Evolutionary conservation across 768 basidiomycete genomes (phyloP).

Genomic region (Roridomyces roridus): DNA sequence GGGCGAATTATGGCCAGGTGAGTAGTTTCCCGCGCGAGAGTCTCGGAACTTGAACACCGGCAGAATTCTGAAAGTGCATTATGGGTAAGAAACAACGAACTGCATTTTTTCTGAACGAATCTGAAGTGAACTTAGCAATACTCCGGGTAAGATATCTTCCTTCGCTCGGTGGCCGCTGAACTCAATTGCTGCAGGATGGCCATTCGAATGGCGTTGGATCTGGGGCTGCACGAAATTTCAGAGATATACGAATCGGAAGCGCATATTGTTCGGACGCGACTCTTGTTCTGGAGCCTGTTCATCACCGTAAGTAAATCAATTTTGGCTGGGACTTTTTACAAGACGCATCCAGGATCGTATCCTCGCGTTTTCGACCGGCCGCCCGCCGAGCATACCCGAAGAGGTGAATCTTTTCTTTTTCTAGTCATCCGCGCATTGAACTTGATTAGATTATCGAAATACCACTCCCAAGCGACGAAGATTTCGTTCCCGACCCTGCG

Average conservation of each 20-base stretch:
- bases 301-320: constrained; percentile 3
- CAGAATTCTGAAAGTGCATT: constrained; percentile 18
- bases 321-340: neutral
- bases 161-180: neutral
- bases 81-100: constrained; percentile 8
- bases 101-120: neutral
- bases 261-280: constrained; percentile 8
- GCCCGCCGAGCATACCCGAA: constrained; percentile 12
- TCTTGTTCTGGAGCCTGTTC: constrained; percentile 20
- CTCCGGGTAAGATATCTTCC: too few relatives aligned
- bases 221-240: constrained; percentile 19
- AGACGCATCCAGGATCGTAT: constrained; percentile 19
- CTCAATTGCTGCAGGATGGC: constrained; percentile 4
- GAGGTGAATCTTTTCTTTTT: too few relatives aligned
- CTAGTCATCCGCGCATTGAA: too few relatives aligned
- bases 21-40: neutral
- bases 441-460: constrained; percentile 21
- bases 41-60: neutral
- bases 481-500: constrained; percentile 15
- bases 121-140: too few relatives aligned
- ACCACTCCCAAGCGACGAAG: constrained; percentile 13
- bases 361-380: constrained; percentile 14
- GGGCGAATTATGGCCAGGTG: constrained; percentile 19
- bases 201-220: constrained; percentile 18
- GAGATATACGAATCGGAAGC: constrained; percentile 18